These are phyloP conservation scores for Quercus variabilis DNA, from an alignment of 306 rosid genomes.

Conservation along the genomic window DNA sequence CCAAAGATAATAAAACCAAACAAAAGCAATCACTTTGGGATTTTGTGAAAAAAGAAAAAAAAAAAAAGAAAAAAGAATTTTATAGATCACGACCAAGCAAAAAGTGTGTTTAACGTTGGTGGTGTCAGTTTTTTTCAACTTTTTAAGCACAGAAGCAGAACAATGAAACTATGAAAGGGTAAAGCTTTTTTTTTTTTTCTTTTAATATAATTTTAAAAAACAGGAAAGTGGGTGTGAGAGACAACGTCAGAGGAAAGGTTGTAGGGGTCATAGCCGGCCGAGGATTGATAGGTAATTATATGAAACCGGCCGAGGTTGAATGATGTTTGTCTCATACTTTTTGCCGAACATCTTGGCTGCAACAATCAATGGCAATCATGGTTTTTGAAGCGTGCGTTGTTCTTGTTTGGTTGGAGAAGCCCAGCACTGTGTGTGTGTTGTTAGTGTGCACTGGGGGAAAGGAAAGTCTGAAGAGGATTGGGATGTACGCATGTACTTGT, in stretches of 20 bases:
- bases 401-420: not conserved
- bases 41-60: slow-evolving; percentile 29
- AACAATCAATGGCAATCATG: slow-evolving; percentile 13
- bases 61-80: slow-evolving; percentile 30
- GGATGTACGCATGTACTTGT: too few species aligned
- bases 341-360: slow-evolving; percentile 34
- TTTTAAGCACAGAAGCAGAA: not conserved
- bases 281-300: slow-evolving; percentile 35
- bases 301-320: slow-evolving; percentile 11
- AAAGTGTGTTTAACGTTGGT: not conserved
- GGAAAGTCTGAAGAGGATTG: not conserved
- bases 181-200: not conserved
- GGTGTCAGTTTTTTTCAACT: not conserved
- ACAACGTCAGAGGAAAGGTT: slow-evolving; percentile 4
- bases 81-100: slow-evolving; percentile 46
- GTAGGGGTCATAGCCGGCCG: slow-evolving; percentile 37
- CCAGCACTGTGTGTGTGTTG: too few species aligned
- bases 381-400: slow-evolving; percentile 26
- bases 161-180: not conserved
- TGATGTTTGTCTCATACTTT: slow-evolving; percentile 37
- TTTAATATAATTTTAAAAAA: not conserved
- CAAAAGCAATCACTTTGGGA: not conserved
- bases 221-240: not conserved
- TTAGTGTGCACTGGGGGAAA: not conserved
- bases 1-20: slow-evolving; percentile 15